Conservation (phyloP, 139 green algal genomes). For the Chlorella sp. region DNA sequence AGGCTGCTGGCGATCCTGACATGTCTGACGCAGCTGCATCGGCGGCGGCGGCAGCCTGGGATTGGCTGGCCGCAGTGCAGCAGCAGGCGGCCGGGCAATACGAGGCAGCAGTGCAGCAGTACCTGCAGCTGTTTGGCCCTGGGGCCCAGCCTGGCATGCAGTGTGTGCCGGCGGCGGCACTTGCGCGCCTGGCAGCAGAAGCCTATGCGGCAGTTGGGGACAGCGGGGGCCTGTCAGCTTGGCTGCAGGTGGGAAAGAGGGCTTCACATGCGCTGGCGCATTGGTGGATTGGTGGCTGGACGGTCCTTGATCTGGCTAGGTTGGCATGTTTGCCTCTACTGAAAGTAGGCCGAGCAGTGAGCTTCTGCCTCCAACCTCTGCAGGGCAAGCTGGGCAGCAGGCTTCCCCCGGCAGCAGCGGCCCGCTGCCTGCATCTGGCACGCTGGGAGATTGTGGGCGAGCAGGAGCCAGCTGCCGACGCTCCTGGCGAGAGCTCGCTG, state of each 20-base stretch:
- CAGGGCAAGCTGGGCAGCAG: constrained; percentile 19
- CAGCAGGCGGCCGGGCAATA: constrained; percentile 57
- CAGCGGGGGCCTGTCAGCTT: constrained; percentile 54
- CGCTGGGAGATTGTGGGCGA: not conserved
- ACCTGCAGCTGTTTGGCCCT: constrained; percentile 4
- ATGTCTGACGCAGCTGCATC: not conserved
- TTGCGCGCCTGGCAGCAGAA: constrained; percentile 33
- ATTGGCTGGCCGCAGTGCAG: constrained; percentile 54
- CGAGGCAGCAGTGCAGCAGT: constrained; percentile 45
- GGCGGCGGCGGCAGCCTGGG: not conserved
- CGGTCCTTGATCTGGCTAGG: not conserved
- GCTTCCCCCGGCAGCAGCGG: not conserved
- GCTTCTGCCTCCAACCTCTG: not conserved
- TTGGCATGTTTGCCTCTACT: too few relatives aligned
- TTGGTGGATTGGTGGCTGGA: too few relatives aligned
- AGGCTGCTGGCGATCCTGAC: not conserved
- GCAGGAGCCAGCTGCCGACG: not conserved
- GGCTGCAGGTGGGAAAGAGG: constrained; percentile 18
- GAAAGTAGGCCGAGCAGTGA: too few relatives aligned
- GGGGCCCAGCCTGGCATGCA: not conserved
- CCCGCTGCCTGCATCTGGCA: constrained; percentile 7
- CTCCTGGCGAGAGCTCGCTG: not conserved
- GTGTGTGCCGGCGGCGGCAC: not conserved
- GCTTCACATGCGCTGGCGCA: not conserved
- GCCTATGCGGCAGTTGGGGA: constrained; percentile 69